Evolutionary conservation across 1,139 yeast genomes (phyloP).

Genomic region (Hansenula lynferdii): DNA sequence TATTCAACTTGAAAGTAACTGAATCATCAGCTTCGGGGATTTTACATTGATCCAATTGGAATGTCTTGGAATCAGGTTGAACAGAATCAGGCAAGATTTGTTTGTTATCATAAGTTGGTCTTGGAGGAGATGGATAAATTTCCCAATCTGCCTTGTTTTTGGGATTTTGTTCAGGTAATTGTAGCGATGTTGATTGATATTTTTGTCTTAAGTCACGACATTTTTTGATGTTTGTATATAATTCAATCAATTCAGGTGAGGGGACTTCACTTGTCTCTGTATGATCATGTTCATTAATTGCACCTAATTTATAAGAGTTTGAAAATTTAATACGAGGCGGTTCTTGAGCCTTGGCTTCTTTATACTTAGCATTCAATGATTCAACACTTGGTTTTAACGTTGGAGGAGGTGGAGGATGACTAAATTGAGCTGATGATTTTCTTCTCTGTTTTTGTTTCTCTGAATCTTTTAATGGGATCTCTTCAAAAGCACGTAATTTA

Average conservation of each 20-base stretch:
- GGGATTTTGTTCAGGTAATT: constrained; percentile 75
- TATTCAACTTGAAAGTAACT: constrained; percentile 47
- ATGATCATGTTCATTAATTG: constrained; percentile 60
- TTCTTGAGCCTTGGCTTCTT: constrained; percentile 3
- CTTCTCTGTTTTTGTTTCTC: constrained; percentile 21
- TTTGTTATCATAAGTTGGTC: constrained; percentile 82
- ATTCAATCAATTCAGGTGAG: constrained; percentile 61
- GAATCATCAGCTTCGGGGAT: constrained; percentile 59
- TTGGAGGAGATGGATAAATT: constrained; percentile 92
- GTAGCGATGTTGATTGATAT: constrained; percentile 68
- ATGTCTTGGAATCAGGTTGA: constrained; percentile 43
- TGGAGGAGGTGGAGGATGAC: constrained; percentile 32
- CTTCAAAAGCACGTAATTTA: constrained; percentile 60
- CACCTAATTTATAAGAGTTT: constrained; percentile 39
- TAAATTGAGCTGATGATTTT: constrained; percentile 29
- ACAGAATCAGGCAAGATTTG: constrained; percentile 35
- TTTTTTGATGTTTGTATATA: constrained; percentile 64
- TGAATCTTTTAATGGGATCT: constrained; percentile 20
- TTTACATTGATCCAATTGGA: constrained; percentile 52
- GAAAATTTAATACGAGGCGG: constrained; percentile 12
- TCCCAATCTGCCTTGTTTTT: constrained; percentile 68
- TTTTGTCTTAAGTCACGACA: constrained; percentile 76
- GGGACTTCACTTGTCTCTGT: constrained; percentile 66
- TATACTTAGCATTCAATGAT: constrained; percentile 1
- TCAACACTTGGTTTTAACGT: constrained; percentile 8